Conservation (phyloP, 2,329 filamentous ascomycete genomes). For the Penicillium sp. region DNA sequence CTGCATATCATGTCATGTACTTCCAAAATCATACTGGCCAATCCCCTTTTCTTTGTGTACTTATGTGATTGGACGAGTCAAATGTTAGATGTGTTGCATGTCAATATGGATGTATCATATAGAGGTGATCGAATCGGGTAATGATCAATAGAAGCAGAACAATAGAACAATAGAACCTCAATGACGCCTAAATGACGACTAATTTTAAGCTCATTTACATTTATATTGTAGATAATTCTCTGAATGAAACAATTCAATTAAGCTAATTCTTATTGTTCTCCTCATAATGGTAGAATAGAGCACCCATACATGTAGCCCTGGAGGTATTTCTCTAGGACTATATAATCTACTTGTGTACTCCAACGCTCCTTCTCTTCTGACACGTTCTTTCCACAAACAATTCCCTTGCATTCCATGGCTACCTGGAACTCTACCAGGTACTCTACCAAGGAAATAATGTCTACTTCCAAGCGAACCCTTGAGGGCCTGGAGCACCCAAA, state of each 20-base stretch:
- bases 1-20: constrained; percentile 1
- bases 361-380: neutral
- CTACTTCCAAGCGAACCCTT: neutral
- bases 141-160: neutral
- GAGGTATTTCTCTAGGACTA: neutral
- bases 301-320: neutral
- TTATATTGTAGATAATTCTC: neutral
- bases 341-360: neutral
- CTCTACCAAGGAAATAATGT: neutral
- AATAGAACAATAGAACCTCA: neutral
- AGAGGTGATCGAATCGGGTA: neutral
- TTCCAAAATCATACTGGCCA: neutral
- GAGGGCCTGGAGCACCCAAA: neutral
- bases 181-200: neutral
- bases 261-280: neutral
- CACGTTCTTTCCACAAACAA: neutral
- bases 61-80: neutral
- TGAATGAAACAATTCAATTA: neutral
- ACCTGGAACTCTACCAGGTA: neutral
- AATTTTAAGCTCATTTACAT: neutral
- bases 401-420: neutral
- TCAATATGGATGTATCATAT: neutral
- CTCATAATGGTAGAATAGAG: neutral
- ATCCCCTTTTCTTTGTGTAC: neutral
- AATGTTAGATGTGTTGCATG: neutral